phyloP scores from a whole-genome alignment of 306 rosid genomes.

The Aeschynomene evenia region DNA sequence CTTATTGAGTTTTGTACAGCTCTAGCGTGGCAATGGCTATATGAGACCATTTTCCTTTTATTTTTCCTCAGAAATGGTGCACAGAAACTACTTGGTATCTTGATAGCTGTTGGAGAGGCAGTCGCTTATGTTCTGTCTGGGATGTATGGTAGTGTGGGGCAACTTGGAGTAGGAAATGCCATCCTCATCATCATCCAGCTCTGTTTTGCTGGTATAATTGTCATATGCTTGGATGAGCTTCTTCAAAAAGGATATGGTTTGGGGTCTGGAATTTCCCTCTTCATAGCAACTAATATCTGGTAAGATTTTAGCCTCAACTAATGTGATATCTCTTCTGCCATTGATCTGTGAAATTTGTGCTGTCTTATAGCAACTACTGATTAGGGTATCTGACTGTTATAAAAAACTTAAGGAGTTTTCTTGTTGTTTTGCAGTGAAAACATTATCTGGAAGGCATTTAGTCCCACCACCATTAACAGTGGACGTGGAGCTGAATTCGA shows the following conservation, averaged over 20 bases:
- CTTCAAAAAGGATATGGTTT: constrained; percentile 99
- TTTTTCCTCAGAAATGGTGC: constrained; percentile 71
- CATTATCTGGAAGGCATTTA: constrained; percentile 94
- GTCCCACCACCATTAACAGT: constrained; percentile 93
- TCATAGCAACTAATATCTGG: constrained; percentile 97
- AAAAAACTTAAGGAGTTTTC: not conserved
- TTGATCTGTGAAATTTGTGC: not conserved
- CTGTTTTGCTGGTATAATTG: constrained; percentile 92
- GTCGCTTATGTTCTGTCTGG: constrained; percentile 98
- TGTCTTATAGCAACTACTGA: not conserved
- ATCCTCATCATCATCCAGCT: constrained; percentile 88
- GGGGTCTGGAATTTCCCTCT: constrained; percentile 96
- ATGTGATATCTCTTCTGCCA: not conserved
- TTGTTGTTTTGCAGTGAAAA: constrained; percentile 60
- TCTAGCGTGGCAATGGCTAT: not conserved
- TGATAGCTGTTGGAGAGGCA: constrained; percentile 94
- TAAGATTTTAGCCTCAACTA: constrained; percentile 29
- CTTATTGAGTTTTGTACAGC: not conserved
- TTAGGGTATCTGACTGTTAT: not conserved
- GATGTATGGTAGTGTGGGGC: constrained; percentile 96
- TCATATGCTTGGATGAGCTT: constrained; percentile 93
- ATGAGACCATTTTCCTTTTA: not conserved
- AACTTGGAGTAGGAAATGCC: constrained; percentile 97
- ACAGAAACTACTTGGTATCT: constrained; percentile 82
- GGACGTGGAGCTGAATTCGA: constrained; percentile 97